Conservation (phyloP, 2,329 filamentous ascomycete genomes). For the Beauveria scarabaeidicola region DNA sequence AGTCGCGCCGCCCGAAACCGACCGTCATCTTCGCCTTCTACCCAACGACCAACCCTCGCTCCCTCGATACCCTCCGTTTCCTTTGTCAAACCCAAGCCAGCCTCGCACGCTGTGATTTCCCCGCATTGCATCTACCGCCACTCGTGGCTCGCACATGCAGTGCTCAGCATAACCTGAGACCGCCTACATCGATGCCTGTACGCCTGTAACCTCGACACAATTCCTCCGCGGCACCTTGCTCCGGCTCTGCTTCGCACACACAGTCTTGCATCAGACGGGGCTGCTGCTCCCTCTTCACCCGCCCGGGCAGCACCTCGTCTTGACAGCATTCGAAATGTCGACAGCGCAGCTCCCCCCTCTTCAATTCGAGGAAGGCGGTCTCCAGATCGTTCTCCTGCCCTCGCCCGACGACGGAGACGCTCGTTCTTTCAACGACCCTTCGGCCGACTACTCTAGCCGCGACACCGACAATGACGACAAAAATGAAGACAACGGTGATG, state of each 20-base stretch:
- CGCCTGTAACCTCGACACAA: not conserved
- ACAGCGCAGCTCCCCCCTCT: constrained; percentile 12
- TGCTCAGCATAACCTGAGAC: not conserved
- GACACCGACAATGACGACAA: not conserved
- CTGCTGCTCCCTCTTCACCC: not conserved
- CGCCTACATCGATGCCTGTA: constrained; percentile 1
- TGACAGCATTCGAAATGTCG: constrained; percentile 3
- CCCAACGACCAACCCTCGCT: not conserved
- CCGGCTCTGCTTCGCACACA: constrained; percentile 1
- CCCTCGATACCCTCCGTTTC: not conserved
- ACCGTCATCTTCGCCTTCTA: not conserved
- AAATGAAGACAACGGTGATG: not conserved
- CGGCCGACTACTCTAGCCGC: constrained; percentile 2
- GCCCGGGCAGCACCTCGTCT: constrained; percentile 4
- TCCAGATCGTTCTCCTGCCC: constrained; percentile 12
- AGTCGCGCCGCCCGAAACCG: not conserved
- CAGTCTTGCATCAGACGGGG: constrained; percentile 1
- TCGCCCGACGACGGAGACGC: not conserved
- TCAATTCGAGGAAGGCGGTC: constrained; percentile 9
- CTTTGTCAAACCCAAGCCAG: not conserved
- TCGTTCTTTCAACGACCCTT: not conserved
- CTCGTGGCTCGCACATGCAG: not conserved
- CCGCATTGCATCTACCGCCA: not conserved
- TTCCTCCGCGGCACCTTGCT: not conserved
- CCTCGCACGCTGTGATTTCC: not conserved